Evolutionary conservation across 2,329 filamentous ascomycete species (phyloP), one percentile per base, ranked within the genome.

Genomic region (Diplodia seriata): DNA sequence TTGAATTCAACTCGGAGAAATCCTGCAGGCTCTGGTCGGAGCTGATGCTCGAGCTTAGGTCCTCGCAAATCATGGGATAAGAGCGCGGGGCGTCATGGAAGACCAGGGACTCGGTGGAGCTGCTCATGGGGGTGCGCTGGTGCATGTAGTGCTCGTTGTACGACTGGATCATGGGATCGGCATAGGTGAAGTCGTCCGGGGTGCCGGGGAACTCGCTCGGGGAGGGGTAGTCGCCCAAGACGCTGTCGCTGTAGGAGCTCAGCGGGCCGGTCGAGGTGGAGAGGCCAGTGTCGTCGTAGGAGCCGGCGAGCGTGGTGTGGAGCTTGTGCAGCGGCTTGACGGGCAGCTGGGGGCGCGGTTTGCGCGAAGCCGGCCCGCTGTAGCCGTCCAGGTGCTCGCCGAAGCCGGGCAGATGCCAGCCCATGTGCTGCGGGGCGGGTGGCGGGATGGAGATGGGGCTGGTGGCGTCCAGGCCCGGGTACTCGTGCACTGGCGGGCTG

Each of bases 141-240:
- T 75, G 74, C 49, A 74, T 74, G 66, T 74, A 71, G 68, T 76
- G 70, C 64, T 78, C 72, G 61, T 76, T 72, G 69, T 77, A 77
- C 50, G 75, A 72, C 61, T 77, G 76, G 62, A 80, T 75, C 20
- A 70, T 68, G 14, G 79, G 74, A 40, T 82, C 80, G 50, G 76
- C 73, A 70, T 80, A 80, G 7, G 76, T 74, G 56, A 78, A 77
- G 54, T 82, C 82, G 23, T 81, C 80, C 31, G 82, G 81, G 20
- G 82, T 83, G 12, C 80, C 78, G 20, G 82, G 81, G 67, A 79
- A 83, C 67, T 84, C 82, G 69, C 79, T 73, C 14, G 82, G 82
- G 23, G 82, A 82, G 38, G 80, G 79, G 68, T 81, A 83, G 69
- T 83, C 82, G 47, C 67, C 54, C 59, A 68, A 20, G 15, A 56